Base-by-base conservation (phyloP, 441 rosid species). In the Capsella rubella region DNA sequence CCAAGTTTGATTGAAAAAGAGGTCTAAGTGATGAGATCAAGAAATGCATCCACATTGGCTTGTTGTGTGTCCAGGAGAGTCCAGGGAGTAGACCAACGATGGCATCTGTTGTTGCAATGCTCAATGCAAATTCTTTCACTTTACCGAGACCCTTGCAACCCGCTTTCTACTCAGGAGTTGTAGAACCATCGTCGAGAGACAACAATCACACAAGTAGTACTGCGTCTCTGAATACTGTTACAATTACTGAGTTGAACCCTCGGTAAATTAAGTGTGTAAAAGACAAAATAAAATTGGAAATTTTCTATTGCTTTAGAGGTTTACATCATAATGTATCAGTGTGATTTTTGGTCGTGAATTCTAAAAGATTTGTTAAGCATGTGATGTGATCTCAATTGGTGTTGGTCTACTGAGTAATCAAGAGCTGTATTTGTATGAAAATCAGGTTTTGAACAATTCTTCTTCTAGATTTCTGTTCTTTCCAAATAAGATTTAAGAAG, bases 41-140 rank as follows among this genome's bases (percentile, higher is more conserved):
- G 64, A 75, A 69, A 67, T 68, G 74, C 15, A 75, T 75, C 5
- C 79, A 75, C 51, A 61, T 61, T 27, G 70, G 65, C 27, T 56
- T 69, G 65, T 55, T 75, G n/a, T 75, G 79, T 68, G 74, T 75
- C 35, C 69, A 75, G 56, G 74, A 75, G 18, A 69, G 54, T 25
- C 10, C 74, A 62, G 58, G 27, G 43, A 75, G 47, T 55, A 69
- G 74, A 69, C 79, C 70, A 63, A 75, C 74, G 34, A 75, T 75
- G 74, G 70, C 74, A 35, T 61, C 69, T 8, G 52, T 69, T 35
- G 70, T 46, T 69, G 43, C 46, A 46, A 75, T 75, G 69, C 67
- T 74, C 32, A 59, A 59, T 59, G 64, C 58, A 50, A 12, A 1
- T 50, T 35, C 59, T 49, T 53, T 61, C 64, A 34, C 69, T 54